Conservation (phyloP, 352 stramenopile species). For the Pythium rishiriense region DNA sequence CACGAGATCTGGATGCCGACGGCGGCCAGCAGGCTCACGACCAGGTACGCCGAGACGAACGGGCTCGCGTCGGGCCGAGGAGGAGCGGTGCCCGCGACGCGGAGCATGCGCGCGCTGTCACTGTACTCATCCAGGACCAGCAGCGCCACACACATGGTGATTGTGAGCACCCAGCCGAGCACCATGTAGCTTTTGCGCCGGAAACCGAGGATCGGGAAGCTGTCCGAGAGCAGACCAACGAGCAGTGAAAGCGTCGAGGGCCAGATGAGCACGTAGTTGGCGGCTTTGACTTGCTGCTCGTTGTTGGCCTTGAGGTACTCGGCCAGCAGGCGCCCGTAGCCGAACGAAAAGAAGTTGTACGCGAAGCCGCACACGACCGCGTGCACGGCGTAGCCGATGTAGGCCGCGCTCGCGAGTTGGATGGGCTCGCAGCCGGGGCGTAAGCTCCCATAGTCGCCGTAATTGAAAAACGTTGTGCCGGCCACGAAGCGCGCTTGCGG, state of each 20-base stretch:
- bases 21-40: conserved; percentile 11
- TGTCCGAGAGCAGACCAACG: conserved; percentile 69
- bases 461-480: conserved; percentile 30
- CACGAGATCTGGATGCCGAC: conserved; percentile 21
- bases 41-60: conserved; percentile 4
- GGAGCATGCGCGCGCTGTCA: background rate
- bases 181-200: conserved; percentile 79
- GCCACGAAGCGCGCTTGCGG: conserved; percentile 19
- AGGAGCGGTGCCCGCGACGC: no score
- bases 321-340: conserved; percentile 11
- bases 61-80: background rate
- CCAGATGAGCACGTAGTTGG: conserved; percentile 36
- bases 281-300: conserved; percentile 9
- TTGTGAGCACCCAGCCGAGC: conserved; percentile 33
- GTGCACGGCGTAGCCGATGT: conserved; percentile 20
- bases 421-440: conserved; percentile 4
- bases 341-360: conserved; percentile 18
- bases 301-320: conserved; percentile 12
- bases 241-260: conserved; percentile 63
- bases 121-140: conserved; percentile 7
- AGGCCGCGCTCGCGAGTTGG: background rate
- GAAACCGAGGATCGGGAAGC: conserved; percentile 53
- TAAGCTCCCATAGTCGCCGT: conserved; percentile 25
- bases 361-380: conserved; percentile 10
- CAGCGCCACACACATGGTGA: conserved; percentile 12